These are phyloP conservation scores for Leishmania aethiopica DNA, from an alignment of 208 protist species.

Conservation along the genomic window DNA sequence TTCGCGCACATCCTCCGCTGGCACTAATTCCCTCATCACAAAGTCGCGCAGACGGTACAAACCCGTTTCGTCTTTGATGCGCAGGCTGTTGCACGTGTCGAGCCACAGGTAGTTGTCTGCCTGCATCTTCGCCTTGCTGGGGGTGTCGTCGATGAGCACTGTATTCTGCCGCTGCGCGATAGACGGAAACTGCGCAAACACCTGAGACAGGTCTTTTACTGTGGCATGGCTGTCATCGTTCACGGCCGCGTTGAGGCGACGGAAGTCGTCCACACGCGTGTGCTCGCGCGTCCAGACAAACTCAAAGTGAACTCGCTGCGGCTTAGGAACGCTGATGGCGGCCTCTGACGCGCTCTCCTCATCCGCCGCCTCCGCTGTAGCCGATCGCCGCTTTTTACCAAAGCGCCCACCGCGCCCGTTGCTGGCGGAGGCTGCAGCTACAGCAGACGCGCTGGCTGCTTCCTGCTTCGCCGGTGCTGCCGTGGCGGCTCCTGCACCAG, in stretches of 20 bases:
- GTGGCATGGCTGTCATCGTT: slow-evolving; percentile 81
- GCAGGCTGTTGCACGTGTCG: slow-evolving; percentile 61
- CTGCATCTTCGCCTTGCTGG: slow-evolving; percentile 79
- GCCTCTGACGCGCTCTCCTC: background rate
- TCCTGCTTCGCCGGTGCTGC: background rate
- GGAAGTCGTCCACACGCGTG: slow-evolving; percentile 78
- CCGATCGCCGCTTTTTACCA: slow-evolving; percentile 12
- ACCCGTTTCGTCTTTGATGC: slow-evolving; percentile 46
- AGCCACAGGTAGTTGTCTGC: slow-evolving; percentile 88
- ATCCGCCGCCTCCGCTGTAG: background rate
- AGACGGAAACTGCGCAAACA: slow-evolving; percentile 63
- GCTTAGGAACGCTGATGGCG: background rate
- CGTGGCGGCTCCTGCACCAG: no score
- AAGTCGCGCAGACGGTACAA: slow-evolving; percentile 68
- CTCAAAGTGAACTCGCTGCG: slow-evolving; percentile 47
- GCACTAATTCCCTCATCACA: slow-evolving; percentile 64
- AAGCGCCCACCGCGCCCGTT: slow-evolving; percentile 7
- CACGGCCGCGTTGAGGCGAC: slow-evolving; percentile 53
- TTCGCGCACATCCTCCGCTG: slow-evolving; percentile 73
- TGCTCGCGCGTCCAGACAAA: slow-evolving; percentile 91
- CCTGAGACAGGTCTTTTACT: slow-evolving; percentile 72
- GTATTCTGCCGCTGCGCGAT: slow-evolving; percentile 78
- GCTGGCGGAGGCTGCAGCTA: background rate
- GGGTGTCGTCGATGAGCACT: slow-evolving; percentile 87
- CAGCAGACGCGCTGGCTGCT: background rate